Percentiles rank a stretch among this genome's conserved stretches.
These are phyloP conservation scores for Fusarium guadeloupense DNA, from an alignment of 2,329 filamentous ascomycete genomes.

Conservation along the genomic window DNA sequence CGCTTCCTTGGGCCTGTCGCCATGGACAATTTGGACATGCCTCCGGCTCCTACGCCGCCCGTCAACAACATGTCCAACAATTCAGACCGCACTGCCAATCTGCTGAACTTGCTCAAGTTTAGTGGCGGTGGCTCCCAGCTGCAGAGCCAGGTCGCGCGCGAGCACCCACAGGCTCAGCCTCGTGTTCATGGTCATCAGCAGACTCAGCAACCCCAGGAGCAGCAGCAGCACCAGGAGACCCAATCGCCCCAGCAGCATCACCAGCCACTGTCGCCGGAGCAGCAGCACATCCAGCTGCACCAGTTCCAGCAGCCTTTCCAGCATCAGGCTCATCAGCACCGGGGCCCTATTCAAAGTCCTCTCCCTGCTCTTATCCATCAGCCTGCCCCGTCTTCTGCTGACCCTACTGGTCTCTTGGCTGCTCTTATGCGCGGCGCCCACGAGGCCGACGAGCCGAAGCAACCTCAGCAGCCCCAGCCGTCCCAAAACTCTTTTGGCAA, in stretches of 20 bases:
- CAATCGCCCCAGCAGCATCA: constrained; percentile 35
- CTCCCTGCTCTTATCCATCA: constrained; percentile 60
- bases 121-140: constrained; percentile 53
- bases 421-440: constrained; percentile 68
- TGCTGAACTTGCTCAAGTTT: constrained; percentile 71
- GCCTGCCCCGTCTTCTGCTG: constrained; percentile 64
- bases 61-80: constrained; percentile 52
- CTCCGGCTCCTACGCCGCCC: constrained; percentile 61
- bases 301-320: constrained; percentile 32
- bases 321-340: constrained; percentile 33
- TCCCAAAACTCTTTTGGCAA: constrained; percentile 54
- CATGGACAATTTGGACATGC: constrained; percentile 54
- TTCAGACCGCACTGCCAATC: constrained; percentile 61
- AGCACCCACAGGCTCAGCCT: constrained; percentile 37
- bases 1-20: constrained; percentile 30
- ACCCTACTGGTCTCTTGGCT: constrained; percentile 66
- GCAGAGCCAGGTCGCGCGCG: constrained; percentile 46
- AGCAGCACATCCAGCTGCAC: constrained; percentile 40
- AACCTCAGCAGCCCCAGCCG: constrained; percentile 32
- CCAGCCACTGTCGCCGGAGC: constrained; percentile 38
- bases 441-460: constrained; percentile 57
- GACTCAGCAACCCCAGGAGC: constrained; percentile 27
- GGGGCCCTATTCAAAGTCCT: constrained; percentile 33
- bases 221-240: constrained; percentile 28
- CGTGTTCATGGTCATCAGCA: constrained; percentile 24